Base-by-base conservation (phyloP, 2,329 filamentous ascomycete genomes). In the Didymella pinodella region DNA sequence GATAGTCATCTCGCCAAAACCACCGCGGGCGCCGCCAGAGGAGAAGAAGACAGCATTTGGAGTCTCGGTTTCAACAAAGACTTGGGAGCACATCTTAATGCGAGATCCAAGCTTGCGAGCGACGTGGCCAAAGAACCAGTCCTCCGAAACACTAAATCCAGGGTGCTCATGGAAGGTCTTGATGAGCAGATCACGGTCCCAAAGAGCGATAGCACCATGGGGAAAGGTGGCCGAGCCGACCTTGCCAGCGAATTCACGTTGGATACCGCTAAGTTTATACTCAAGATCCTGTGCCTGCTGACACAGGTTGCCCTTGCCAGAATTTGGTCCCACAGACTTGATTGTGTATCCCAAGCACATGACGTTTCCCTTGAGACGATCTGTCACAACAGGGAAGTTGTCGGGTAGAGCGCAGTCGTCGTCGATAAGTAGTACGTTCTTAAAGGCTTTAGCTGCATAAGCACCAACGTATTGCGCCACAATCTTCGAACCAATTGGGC, bases 1-100 rank as follows among this genome's bases (percentile, higher is more conserved):
- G n/a, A 84, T 78, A 0, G 82, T 84, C 80, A 82, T 83, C 65
- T 84, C 82, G 10, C 82, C 82, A 53, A 82, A 84, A 0, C 82
- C 82, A 41, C 81, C 82, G 20, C 82, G 74, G 7, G 70, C 72
- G 4, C 75, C 77, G 8, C 77, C 73, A 4, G 72, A 70, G 26
- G 74, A 75, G 53, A 79, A 74, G 62, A 83, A 82, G 1, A 84
- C 68, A 0, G 77, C 75, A 10, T 75, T 66, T 0, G 82, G 82
- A 0, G 82, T 83, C 59, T 82, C 80, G 0, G 82, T 84, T 61
- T 84, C 81, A 18, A 84, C 82, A 46, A 84, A 83, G 8, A 82
- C 78, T 1, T 79, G 76, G 2, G 79, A 80, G 61, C 81, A 83
- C 80, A 84, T 82, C 29, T 75, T 73, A 57, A 83, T 82, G 0